Evolutionary conservation across 257 asterid species (phyloP), one percentile per base, ranked within the genome.

Genomic region (Solanum ossicruentum): DNA sequence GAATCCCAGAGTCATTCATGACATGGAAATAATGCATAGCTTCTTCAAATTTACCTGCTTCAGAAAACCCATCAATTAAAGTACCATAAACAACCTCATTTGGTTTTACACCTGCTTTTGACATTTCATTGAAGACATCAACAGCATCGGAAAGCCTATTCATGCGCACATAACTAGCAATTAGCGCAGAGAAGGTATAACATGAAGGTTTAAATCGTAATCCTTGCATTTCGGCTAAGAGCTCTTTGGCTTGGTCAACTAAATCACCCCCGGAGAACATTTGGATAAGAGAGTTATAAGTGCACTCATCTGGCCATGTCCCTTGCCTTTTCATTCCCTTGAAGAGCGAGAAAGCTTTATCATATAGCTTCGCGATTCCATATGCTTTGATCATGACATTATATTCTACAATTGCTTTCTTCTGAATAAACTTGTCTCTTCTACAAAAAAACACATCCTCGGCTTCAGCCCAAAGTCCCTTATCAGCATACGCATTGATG

Each of bases 321-420:
- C 99, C 99, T 78, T 93, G 97, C 88, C 89, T 93, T 87, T 94
- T 93, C 99, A 96, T 96, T 63, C 95, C 91, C 85, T 86, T 89
- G 88, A 96, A 96, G 81, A 96, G 96, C 4, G 90, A 89, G 49
- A 89, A 75, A 69, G 98, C 98, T 89, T 93, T 91, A 79, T 93
- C 97, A 63, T 91, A 90, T 41, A 86, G 91, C 86, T 92, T 86
- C 28, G 93, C 95, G 65, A 87, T 92, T 84, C 99, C 99, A 87
- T 93, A 96, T 81, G 98, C 98, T 90, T 96, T 96, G 86, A 96
- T 89, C 99, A 96, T 93, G 56, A 96, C 97, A 92, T 96, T 96
- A 88, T 93, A 93, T 91, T 96, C 98, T 89, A 86, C 60, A 80
- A 94, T 89, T 77, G 90, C 94, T 89, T 87, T 91, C 55, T 88